phyloP scores from a whole-genome alignment of 78 protist genomes.

The Acrasis kona region DNA sequence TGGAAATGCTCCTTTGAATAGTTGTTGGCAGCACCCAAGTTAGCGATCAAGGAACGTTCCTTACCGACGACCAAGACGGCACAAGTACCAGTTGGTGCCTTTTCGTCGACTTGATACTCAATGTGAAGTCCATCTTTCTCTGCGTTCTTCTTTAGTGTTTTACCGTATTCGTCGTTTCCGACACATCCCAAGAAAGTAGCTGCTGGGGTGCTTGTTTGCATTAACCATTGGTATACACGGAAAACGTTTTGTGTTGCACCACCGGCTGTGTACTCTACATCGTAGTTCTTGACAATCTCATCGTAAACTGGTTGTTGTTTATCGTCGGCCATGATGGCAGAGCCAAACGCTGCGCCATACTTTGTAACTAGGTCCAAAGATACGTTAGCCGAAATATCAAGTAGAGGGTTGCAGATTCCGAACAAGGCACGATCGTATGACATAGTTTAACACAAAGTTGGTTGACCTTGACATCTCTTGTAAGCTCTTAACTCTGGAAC shows the following conservation, averaged over 20 bases:
- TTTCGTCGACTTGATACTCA: not conserved
- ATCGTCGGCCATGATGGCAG: constrained; percentile 83
- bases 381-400: constrained; percentile 70
- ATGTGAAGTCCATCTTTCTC: constrained; percentile 49
- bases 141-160: constrained; percentile 35
- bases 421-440: no score
- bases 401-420: constrained; percentile 86
- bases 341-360: constrained; percentile 45
- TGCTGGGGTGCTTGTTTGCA: constrained; percentile 10
- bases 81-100: constrained; percentile 93
- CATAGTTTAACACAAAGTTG: no score
- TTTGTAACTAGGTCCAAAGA: constrained; percentile 33
- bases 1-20: constrained; percentile 50
- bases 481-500: no score
- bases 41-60: constrained; percentile 75
- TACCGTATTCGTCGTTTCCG: constrained; percentile 75
- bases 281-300: constrained; percentile 44
- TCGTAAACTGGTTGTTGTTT: constrained; percentile 76
- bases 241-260: constrained; percentile 79
- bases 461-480: no score
- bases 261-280: constrained; percentile 84
- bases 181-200: constrained; percentile 77
- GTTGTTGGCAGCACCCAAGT: constrained; percentile 88
- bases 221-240: constrained; percentile 84
- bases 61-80: constrained; percentile 66